Evolutionary conservation across 139 green algal species (phyloP).

Genomic region (Haematococcus lacustris): DNA sequence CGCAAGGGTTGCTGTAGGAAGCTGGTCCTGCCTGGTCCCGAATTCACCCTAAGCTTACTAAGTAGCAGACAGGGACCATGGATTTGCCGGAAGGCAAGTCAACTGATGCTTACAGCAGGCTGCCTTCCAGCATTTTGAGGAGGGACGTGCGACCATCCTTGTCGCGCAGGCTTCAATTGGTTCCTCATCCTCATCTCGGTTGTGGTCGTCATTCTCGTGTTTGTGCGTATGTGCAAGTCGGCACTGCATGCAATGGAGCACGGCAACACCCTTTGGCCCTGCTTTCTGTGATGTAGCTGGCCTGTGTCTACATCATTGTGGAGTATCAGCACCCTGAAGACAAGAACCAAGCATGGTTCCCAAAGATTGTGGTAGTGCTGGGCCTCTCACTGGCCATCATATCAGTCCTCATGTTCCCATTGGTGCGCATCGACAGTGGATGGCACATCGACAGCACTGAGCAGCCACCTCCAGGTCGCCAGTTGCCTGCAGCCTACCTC

Average conservation of each 20-base stretch:
- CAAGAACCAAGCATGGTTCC: conserved; percentile 78
- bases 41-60: no score
- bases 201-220: conserved; percentile 60
- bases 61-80: no score
- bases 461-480: neutral
- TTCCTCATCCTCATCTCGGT: conserved; percentile 69
- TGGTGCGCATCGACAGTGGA: conserved; percentile 20
- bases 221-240: conserved; percentile 19
- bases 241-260: neutral
- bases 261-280: neutral
- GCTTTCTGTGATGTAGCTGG: neutral
- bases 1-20: no score
- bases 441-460: neutral
- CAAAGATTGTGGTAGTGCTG: conserved; percentile 88
- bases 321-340: conserved; percentile 93
- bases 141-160: neutral
- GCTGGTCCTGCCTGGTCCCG: no score
- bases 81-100: neutral
- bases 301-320: conserved; percentile 79
- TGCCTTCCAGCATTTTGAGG: neutral
- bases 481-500: no score
- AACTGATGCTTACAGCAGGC: neutral
- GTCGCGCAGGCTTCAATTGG: conserved; percentile 57
- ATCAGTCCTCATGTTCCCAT: conserved; percentile 87
- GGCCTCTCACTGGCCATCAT: conserved; percentile 79